A percentile compares a stretch with the other conserved stretches of the same genome.
Evolutionary conservation across 768 basidiomycete genomes (phyloP).

Genomic region (Hebeloma cylindrosporum): DNA sequence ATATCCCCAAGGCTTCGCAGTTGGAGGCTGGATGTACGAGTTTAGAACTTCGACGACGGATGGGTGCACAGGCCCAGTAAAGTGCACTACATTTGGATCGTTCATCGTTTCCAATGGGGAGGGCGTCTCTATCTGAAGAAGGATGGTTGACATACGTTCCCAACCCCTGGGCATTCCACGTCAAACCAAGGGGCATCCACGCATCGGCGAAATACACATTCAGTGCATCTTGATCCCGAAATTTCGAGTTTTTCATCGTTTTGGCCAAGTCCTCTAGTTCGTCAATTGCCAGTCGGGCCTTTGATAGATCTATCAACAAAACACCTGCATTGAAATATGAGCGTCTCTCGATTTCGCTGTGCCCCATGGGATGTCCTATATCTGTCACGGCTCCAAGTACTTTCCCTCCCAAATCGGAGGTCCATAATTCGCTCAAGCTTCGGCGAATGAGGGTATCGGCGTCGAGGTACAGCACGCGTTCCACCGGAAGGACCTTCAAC

Average conservation of each 20-base stretch:
- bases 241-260: slow-evolving; percentile 30
- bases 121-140: slow-evolving; percentile 32
- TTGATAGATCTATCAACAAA: slow-evolving; percentile 48
- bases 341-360: slow-evolving; percentile 29
- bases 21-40: slow-evolving; percentile 51
- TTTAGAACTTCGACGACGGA: slow-evolving; percentile 44
- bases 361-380: slow-evolving; percentile 51
- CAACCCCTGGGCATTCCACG: slow-evolving; percentile 59
- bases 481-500: slow-evolving; percentile 44
- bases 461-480: slow-evolving; percentile 53
- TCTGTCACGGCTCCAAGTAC: slow-evolving; percentile 46
- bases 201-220: slow-evolving; percentile 44
- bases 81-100: slow-evolving; percentile 51
- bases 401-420: slow-evolving; percentile 41
- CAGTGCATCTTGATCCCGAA: slow-evolving; percentile 51
- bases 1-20: slow-evolving; percentile 60
- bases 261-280: slow-evolving; percentile 28
- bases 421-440: slow-evolving; percentile 44
- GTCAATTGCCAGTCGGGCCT: slow-evolving; percentile 26
- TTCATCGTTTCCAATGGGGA: slow-evolving; percentile 33
- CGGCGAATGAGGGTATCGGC: slow-evolving; percentile 48
- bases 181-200: slow-evolving; percentile 42
- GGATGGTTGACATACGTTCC: slow-evolving; percentile 47
- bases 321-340: slow-evolving; percentile 60
- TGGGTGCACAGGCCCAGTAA: slow-evolving; percentile 57